phyloP scores from a whole-genome alignment of 768 basidiomycete species.

The Serendipita sp. region DNA sequence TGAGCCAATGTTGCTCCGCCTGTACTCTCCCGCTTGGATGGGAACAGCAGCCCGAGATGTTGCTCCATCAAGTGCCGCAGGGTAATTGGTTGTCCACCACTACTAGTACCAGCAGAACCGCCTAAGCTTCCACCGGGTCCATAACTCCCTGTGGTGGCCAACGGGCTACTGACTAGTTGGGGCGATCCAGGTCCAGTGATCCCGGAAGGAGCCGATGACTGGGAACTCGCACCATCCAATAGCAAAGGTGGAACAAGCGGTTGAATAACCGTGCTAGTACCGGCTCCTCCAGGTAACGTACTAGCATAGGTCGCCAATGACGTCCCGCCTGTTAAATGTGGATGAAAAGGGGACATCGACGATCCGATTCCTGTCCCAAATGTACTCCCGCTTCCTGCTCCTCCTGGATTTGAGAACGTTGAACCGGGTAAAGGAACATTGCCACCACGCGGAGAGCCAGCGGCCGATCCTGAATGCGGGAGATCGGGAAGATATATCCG shows the following conservation, averaged over 20 bases:
- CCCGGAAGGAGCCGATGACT: too few relatives aligned
- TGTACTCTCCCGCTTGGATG: slow-evolving; percentile 24
- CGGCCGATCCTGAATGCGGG: neutral
- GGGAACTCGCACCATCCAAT: slow-evolving; percentile 21
- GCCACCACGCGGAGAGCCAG: neutral
- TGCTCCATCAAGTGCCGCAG: slow-evolving; percentile 51
- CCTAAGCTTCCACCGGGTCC: neutral
- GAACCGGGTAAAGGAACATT: neutral
- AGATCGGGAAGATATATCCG: slow-evolving; percentile 71
- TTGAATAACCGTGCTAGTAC: slow-evolving; percentile 68
- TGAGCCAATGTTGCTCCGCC: slow-evolving; percentile 42
- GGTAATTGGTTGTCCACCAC: slow-evolving; percentile 53
- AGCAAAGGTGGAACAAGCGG: slow-evolving; percentile 70
- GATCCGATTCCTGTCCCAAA: slow-evolving; percentile 1
- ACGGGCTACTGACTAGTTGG: neutral
- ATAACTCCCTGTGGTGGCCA: neutral
- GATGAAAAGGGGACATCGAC: slow-evolving; percentile 1
- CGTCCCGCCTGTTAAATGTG: neutral
- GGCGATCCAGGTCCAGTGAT: neutral
- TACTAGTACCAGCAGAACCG: neutral
- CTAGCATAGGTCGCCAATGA: neutral
- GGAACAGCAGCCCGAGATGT: slow-evolving; percentile 72
- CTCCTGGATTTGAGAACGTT: neutral
- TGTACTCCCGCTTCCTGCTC: neutral
- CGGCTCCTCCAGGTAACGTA: neutral